Evolutionary conservation across 208 protist genomes (phyloP).

Genomic region (Acanthamoeba castellanii): DNA sequence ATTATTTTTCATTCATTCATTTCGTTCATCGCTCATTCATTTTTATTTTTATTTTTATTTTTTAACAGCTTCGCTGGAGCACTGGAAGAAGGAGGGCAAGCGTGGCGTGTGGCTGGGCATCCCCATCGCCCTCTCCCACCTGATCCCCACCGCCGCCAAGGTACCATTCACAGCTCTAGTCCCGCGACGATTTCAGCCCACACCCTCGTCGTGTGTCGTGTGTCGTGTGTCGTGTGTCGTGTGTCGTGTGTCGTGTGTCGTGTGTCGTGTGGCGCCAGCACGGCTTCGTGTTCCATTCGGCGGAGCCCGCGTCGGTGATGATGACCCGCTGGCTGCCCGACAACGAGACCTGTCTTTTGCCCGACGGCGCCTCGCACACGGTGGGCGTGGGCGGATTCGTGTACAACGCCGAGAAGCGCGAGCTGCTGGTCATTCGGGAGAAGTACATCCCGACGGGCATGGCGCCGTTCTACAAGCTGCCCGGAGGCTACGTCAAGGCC

Average conservation of each 20-base stretch:
- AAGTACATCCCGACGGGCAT: not conserved
- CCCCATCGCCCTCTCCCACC: conserved; percentile 22
- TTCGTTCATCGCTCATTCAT: not conserved
- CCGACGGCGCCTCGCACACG: conserved; percentile 65
- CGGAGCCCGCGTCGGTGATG: conserved; percentile 21
- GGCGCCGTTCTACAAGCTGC: conserved; percentile 25
- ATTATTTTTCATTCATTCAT: not conserved
- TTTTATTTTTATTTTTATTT: not conserved
- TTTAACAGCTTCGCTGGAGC: not conserved
- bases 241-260: not conserved
- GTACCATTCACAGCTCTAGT: not conserved
- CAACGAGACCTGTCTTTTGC: conserved; percentile 43
- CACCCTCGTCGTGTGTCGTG: no score
- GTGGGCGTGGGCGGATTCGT: conserved; percentile 64
- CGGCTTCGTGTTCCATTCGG: conserved; percentile 62
- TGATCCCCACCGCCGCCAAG: conserved; percentile 50
- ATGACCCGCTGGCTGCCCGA: conserved; percentile 69
- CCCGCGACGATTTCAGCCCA: not conserved
- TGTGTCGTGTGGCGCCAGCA: not conserved
- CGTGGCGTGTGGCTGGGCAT: conserved; percentile 60
- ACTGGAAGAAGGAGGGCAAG: conserved; percentile 4
- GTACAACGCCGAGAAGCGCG: conserved; percentile 30
- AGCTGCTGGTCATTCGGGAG: conserved; percentile 42
- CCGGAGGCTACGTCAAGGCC: conserved; percentile 70
- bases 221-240: no score